Conservation (phyloP, 139 green algal species). For the Asterochloris erici region DNA sequence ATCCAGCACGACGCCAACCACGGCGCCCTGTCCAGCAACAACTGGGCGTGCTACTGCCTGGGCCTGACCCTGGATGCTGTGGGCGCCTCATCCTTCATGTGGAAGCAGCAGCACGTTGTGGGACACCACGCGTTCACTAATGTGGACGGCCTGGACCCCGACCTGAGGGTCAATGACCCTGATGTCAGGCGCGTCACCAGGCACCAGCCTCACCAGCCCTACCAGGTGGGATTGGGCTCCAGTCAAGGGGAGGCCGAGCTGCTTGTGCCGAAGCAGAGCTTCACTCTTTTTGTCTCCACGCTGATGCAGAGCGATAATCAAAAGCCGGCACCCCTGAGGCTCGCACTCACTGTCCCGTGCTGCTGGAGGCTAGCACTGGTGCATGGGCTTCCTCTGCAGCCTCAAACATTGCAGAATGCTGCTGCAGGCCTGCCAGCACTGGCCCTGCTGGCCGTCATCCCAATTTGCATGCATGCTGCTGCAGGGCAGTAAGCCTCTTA, state of each 20-base stretch:
- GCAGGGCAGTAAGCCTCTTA: too few species aligned
- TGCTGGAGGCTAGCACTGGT: slow-evolving; percentile 54
- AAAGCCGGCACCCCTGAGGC: too few species aligned
- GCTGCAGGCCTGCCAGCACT: slow-evolving; percentile 50
- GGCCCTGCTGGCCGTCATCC: slow-evolving; percentile 55
- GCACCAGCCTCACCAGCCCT: slow-evolving; percentile 38
- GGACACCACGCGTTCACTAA: slow-evolving; percentile 74
- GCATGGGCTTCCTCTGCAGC: slow-evolving; percentile 57
- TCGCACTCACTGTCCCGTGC: not conserved
- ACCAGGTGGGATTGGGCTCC: slow-evolving; percentile 22
- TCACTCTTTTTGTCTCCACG: too few species aligned
- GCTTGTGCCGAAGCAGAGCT: too few species aligned
- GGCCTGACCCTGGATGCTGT: slow-evolving; percentile 60
- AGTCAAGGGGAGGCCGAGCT: too few species aligned
- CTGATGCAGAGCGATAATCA: too few species aligned
- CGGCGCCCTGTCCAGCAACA: slow-evolving; percentile 46
- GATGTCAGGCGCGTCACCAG: slow-evolving; percentile 57
- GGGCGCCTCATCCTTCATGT: slow-evolving; percentile 71
- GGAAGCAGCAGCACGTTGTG: slow-evolving; percentile 76
- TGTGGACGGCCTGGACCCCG: slow-evolving; percentile 59
- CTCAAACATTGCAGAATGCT: slow-evolving; percentile 36
- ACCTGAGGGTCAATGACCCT: slow-evolving; percentile 51
- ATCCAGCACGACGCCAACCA: slow-evolving; percentile 74
- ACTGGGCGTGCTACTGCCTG: slow-evolving; percentile 30
- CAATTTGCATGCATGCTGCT: too few species aligned